Evolutionary conservation across 2,329 filamentous ascomycete genomes (phyloP), one percentile per base, ranked within the genome.

Genomic region (Penicillium sp.): DNA sequence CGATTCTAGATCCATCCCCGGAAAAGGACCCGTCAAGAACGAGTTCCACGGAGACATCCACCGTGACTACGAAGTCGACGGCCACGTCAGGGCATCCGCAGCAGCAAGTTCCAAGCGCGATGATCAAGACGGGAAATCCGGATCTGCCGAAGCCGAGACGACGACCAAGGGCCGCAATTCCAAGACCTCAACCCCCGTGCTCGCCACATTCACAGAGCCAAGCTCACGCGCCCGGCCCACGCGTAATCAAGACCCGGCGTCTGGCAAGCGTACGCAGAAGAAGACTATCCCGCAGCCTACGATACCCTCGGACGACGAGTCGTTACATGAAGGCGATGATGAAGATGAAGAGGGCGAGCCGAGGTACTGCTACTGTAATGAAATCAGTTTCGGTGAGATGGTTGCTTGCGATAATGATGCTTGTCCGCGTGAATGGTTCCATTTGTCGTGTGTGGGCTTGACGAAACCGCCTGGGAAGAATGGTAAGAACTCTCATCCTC

Each of bases 381-480:
- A 84, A 40, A 83, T 89, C 46, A 89, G 86, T 62, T 91, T 89
- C 64, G 87, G 88, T 16, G 87, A 89, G 71, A 91, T 91, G 88
- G 86, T 91, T 36, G 88, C 85, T 2, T 91, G 87, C 64, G 88
- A 91, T 65, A 83, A 82, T 7, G 80, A 85, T 51, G 80, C 81
- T 41, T 91, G 88, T 70, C 79, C 81, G 57, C 79, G 82, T 54
- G 87, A 91, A 69, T 91, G 88, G 88, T 92, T 91, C 74, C 88
- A 91, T 75, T 72, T 93, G 41, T 86, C 84, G 41, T 93, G 88
- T 67, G 88, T 89, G 27, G 88, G 88, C 22, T 71, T 93, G 61
- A 87, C 86, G 60, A 86, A 86, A 51, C 86, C 88, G 44, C 88
- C 88, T n/a, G 84, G 81, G 50, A 82, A 83, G 55, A 89, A 85